A percentile compares a stretch with the other conserved stretches of the same genome.
Evolutionary conservation across 2,329 filamentous ascomycete species (phyloP).

Genomic region (Talaromyces atroroseus): DNA sequence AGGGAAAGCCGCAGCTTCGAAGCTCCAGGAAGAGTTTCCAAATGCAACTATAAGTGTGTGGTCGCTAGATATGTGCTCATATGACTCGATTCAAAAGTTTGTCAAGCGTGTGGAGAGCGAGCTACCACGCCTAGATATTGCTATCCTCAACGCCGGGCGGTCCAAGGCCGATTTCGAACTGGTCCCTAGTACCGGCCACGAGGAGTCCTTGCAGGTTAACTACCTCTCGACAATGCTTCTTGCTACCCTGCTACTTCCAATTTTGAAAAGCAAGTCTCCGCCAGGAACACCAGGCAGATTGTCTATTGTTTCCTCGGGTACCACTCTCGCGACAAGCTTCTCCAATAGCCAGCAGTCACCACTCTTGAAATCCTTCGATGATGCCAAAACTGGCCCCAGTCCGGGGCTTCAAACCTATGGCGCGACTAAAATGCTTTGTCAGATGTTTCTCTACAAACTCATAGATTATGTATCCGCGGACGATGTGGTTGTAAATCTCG

Average conservation of each 20-base stretch:
- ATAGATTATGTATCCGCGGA: constrained; percentile 34
- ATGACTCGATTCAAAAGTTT: constrained; percentile 31
- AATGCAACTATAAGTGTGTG: constrained; percentile 17
- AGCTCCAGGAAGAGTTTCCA: not conserved
- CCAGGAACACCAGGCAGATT: constrained; percentile 13
- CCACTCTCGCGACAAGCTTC: constrained; percentile 17
- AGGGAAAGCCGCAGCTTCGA: not conserved
- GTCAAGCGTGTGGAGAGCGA: constrained; percentile 31
- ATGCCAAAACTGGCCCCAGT: not conserved
- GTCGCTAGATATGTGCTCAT: constrained; percentile 44
- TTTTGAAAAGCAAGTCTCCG: constrained; percentile 30
- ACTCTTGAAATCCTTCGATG: constrained; percentile 25
- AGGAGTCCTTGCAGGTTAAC: constrained; percentile 54
- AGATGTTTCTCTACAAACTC: constrained; percentile 35
- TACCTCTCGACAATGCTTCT: constrained; percentile 52
- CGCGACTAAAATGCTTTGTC: constrained; percentile 11
- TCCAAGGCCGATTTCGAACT: constrained; percentile 22
- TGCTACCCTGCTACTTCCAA: constrained; percentile 47
- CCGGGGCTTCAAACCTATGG: not conserved
- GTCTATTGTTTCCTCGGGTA: constrained; percentile 18
- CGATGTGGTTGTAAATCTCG: constrained; percentile 43
- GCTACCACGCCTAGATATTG: constrained; percentile 40
- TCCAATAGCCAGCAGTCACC: constrained; percentile 11
- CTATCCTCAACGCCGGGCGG: constrained; percentile 40
- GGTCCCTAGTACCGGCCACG: constrained; percentile 41